Evolutionary conservation across 768 basidiomycete species (phyloP), one percentile per base, ranked within the genome.

Genomic region (Tricholoma flavovirens): DNA sequence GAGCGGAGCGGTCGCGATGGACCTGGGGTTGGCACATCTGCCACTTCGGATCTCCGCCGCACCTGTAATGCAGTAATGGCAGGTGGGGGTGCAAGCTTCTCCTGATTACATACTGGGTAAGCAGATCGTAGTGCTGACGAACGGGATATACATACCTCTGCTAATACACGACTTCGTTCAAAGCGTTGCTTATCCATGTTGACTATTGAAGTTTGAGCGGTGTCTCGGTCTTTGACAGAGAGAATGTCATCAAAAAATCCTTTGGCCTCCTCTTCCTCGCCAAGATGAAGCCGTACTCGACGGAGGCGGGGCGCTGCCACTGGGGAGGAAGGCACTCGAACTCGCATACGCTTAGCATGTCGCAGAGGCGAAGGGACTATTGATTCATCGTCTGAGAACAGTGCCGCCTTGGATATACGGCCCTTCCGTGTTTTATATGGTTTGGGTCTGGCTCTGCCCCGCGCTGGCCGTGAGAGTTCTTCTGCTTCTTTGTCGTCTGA

Each of bases 241-340:
- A 98, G 76, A 38, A 96, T 77, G 19, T 93, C 94, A 48, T 97
- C 94, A 65, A 95, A 98, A 50, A 93, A 75, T 22, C 86, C 85
- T 38, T 76, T 76, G 42, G 73, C 69, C 10, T 71, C 69, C 24
- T 76, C 73, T 6, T 86, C 86, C 38, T 84, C 84, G 29, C 81
- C 80, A 61, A 83, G 81, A n/a, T 78, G 76, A 62, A 83, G 66
- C 12, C 79, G 78, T 26, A 84, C 76, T 46, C 66, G 73, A 42
- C 52, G 52, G 8, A 64, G 69, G 30, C 71, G 63, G 5, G 67
- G 63, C 4, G 65, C 63, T 15, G 64, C 56, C 1, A 73, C 74
- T 2, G 73, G 65, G 30, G 63, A 69, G 30, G 63, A 69, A 29
- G 74, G 59, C 15, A 9, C n/a, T 12, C 71, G 75, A 35, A 75